A percentile compares a stretch with the other conserved stretches of the same genome.
phyloP scores from a whole-genome alignment of 73 alveolate genomes.

The Uronychia setigera region DNA sequence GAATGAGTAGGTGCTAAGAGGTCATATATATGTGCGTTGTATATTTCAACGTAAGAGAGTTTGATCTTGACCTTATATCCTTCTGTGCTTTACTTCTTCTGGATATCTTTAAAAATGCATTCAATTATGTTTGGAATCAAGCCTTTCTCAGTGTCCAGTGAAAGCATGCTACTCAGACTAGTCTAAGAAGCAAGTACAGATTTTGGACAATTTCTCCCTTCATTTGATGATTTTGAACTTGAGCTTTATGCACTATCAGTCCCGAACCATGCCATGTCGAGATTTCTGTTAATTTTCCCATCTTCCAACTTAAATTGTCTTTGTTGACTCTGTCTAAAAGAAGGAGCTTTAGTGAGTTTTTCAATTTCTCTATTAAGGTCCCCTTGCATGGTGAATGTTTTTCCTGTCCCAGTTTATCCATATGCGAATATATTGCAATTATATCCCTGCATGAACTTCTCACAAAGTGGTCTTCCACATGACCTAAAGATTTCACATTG shows the following conservation, averaged over 20 bases:
- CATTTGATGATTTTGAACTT: no score
- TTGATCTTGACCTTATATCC: neutral
- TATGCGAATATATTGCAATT: slow-evolving; percentile 45
- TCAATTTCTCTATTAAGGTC: neutral
- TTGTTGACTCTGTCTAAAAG: no score
- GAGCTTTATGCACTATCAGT: no score
- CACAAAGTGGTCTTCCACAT: neutral
- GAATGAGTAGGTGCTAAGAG: neutral
- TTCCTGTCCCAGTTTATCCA: slow-evolving; percentile 53
- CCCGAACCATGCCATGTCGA: no score
- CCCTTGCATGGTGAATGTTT: slow-evolving; percentile 50
- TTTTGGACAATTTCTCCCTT: no score
- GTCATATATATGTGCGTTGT: neutral
- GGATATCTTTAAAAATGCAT: no score
- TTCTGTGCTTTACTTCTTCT: neutral
- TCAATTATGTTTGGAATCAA: neutral
- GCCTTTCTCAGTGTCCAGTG: neutral
- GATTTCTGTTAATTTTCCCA: no score
- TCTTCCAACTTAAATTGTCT: no score
- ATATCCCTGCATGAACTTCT: slow-evolving; percentile 11
- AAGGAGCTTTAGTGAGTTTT: neutral
- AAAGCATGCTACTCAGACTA: neutral
- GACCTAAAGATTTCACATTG: neutral
- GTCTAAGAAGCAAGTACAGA: neutral
- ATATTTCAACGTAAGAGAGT: neutral